These are phyloP conservation scores for Pythium angustatum DNA, from an alignment of 352 stramenopile genomes.

Conservation along the genomic window DNA sequence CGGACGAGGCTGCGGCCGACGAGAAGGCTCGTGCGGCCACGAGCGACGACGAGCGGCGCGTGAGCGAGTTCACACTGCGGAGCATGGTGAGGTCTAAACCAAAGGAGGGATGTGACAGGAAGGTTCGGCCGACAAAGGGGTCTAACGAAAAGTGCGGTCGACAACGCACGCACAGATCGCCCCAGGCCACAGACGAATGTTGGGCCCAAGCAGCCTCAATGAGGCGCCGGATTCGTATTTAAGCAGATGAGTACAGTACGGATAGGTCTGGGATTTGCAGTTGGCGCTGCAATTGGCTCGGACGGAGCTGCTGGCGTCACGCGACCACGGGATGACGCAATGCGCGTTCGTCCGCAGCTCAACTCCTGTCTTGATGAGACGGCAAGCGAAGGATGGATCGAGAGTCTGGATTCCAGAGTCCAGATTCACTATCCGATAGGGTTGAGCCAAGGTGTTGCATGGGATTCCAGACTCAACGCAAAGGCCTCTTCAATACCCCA, in stretches of 20 bases:
- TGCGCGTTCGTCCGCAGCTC: neutral
- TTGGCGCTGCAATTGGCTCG: neutral
- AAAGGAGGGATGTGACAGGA: neutral
- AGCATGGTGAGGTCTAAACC: constrained; percentile 32
- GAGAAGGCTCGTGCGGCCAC: constrained; percentile 51
- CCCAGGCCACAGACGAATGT: constrained; percentile 10
- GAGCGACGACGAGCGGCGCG: constrained; percentile 40
- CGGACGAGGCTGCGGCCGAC: constrained; percentile 35
- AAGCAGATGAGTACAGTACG: neutral
- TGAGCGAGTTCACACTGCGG: constrained; percentile 34
- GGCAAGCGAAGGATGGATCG: neutral
- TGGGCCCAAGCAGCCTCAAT: constrained; percentile 19
- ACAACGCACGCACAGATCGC: neutral
- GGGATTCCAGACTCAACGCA: too few species aligned
- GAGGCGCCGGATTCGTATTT: constrained; percentile 22
- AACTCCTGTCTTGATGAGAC: constrained; percentile 9
- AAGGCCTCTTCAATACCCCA: too few species aligned
- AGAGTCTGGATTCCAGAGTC: neutral
- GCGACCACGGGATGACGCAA: neutral
- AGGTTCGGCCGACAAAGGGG: neutral
- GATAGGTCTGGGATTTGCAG: neutral
- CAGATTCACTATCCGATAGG: too few species aligned
- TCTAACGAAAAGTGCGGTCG: constrained; percentile 10
- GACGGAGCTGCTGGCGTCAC: too few species aligned
- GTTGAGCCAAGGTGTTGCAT: too few species aligned